Conservation (phyloP, 768 basidiomycete species). For the Ramaria sp. region DNA sequence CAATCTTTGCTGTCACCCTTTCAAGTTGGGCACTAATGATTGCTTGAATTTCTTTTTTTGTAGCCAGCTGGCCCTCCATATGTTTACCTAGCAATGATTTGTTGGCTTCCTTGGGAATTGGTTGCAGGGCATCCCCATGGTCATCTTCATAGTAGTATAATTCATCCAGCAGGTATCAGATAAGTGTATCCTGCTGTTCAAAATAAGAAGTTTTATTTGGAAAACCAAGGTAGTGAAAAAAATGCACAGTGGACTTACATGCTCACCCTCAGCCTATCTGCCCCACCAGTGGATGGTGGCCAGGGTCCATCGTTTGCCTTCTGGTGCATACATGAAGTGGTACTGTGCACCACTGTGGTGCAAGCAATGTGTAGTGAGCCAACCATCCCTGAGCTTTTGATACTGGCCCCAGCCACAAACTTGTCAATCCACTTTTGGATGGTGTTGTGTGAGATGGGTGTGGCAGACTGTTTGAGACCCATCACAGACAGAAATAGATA, state of each 20-base stretch:
- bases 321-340: slow-evolving; percentile 28
- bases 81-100: background rate
- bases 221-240: slow-evolving; percentile 15
- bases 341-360: too few relatives aligned
- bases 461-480: slow-evolving; percentile 16
- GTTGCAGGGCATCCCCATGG: slow-evolving; percentile 13
- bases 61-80: background rate
- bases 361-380: too few relatives aligned
- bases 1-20: slow-evolving; percentile 25
- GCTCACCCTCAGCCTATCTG: slow-evolving; percentile 32
- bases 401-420: slow-evolving; percentile 17
- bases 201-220: background rate
- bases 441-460: slow-evolving; percentile 19
- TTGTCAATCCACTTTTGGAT: slow-evolving; percentile 20
- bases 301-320: slow-evolving; percentile 26
- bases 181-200: slow-evolving; percentile 16
- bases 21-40: slow-evolving; percentile 11
- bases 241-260: slow-evolving; percentile 25
- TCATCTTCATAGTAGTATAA: slow-evolving; percentile 18
- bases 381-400: background rate
- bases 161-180: slow-evolving; percentile 22
- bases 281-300: slow-evolving; percentile 31
- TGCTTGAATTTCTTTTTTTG: background rate
- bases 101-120: background rate
- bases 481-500: slow-evolving; percentile 25